Conservation (phyloP, 2,329 filamentous ascomycete genomes). For the Intubia oerlemansii region DNA sequence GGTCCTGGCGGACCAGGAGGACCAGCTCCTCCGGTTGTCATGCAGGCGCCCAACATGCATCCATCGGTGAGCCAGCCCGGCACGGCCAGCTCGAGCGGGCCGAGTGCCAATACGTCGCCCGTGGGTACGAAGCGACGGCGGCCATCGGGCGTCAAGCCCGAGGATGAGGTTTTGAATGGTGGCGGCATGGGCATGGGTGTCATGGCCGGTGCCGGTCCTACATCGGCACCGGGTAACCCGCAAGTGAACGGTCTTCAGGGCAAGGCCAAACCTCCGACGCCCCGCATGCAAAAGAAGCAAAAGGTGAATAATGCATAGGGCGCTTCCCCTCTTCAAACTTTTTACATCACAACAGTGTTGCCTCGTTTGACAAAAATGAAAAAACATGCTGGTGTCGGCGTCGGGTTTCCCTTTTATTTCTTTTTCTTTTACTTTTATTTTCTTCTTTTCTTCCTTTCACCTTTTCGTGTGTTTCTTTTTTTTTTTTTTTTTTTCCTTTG, state of each 20-base stretch:
- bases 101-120: slow-evolving; percentile 45
- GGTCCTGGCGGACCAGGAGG: no score
- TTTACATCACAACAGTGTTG: no score
- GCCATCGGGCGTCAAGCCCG: slow-evolving; percentile 33
- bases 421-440: neutral
- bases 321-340: no score
- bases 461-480: neutral
- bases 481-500: neutral
- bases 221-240: slow-evolving; percentile 22
- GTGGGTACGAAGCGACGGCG: slow-evolving; percentile 36
- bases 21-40: no score
- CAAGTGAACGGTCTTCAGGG: slow-evolving; percentile 30
- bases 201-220: no score
- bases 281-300: slow-evolving; percentile 31
- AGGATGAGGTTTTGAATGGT: slow-evolving; percentile 26
- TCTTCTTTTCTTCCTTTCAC: neutral
- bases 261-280: slow-evolving; percentile 32
- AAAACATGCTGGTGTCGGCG: neutral
- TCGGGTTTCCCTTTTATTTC: slow-evolving; percentile 4
- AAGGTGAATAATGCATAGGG: no score
- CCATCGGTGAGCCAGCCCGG: slow-evolving; percentile 47
- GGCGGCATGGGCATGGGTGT: slow-evolving; percentile 19
- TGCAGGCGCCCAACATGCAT: slow-evolving; percentile 45
- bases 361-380: no score
- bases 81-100: slow-evolving; percentile 41